These are phyloP conservation scores for Purshia tridentata DNA, from an alignment of 306 rosid species.

Conservation along the genomic window DNA sequence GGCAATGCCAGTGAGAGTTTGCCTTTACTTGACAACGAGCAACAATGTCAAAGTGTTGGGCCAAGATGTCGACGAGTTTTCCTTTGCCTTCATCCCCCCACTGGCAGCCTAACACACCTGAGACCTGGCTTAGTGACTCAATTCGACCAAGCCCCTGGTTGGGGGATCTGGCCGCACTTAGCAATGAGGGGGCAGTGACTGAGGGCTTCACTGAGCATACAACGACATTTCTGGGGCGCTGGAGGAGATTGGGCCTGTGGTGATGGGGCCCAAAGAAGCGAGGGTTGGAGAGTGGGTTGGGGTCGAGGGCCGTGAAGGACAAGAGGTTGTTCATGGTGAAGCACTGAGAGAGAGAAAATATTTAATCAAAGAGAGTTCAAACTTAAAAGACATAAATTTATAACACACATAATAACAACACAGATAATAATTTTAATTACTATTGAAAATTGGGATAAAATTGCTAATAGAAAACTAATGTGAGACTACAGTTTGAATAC, in stretches of 20 bases:
- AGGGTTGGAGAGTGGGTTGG: slow-evolving; percentile 44
- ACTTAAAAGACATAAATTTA: neutral
- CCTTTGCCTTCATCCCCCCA: slow-evolving; percentile 99
- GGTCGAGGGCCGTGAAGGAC: slow-evolving; percentile 41
- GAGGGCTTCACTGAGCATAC: slow-evolving; percentile 50
- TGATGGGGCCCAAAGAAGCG: slow-evolving; percentile 23
- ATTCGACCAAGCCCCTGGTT: slow-evolving; percentile 39
- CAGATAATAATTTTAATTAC: too few species aligned
- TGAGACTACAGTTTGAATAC: neutral
- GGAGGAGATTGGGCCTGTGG: slow-evolving; percentile 4
- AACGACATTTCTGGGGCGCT: slow-evolving; percentile 25
- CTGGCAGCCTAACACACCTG: slow-evolving; percentile 88
- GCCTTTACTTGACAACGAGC: slow-evolving; percentile 87
- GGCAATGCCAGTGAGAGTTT: neutral
- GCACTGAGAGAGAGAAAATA: neutral
- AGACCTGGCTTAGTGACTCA: slow-evolving; percentile 73
- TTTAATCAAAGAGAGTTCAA: neutral
- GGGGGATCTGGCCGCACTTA: slow-evolving; percentile 46
- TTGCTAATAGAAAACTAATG: neutral
- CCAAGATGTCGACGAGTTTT: slow-evolving; percentile 87
- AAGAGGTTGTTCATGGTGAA: slow-evolving; percentile 58
- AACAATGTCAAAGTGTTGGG: slow-evolving; percentile 81
- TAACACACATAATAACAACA: too few species aligned
- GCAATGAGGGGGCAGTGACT: slow-evolving; percentile 44
- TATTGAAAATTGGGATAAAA: neutral